Evolutionary conservation across 2,329 filamentous ascomycete species (phyloP).

Genomic region (Talaromyces sp.): DNA sequence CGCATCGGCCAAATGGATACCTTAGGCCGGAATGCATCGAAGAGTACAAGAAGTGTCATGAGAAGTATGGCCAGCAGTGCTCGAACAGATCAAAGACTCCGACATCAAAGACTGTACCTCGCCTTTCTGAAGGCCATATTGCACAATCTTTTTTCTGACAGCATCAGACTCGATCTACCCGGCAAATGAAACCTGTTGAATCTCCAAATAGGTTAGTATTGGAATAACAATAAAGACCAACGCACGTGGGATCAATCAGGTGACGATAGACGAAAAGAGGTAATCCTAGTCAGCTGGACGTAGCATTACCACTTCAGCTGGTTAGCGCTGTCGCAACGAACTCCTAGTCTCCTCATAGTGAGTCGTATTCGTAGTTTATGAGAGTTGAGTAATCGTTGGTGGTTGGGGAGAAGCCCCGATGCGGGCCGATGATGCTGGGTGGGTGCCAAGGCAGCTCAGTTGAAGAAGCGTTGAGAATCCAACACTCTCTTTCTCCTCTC

Average conservation of each 20-base stretch:
- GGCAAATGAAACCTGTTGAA: neutral
- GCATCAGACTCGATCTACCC: slow-evolving; percentile 54
- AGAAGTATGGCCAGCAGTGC: slow-evolving; percentile 70
- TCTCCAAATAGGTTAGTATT: no score
- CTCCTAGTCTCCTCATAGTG: neutral
- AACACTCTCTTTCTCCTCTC: neutral
- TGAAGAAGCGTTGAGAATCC: slow-evolving; percentile 15
- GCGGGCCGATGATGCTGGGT: slow-evolving; percentile 15
- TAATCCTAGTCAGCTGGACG: neutral
- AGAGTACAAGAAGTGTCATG: slow-evolving; percentile 69
- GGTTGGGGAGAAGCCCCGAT: slow-evolving; percentile 11
- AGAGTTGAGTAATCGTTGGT: neutral
- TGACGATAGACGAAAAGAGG: neutral
- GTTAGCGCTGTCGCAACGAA: neutral
- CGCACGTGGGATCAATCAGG: neutral
- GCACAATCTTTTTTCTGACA: neutral
- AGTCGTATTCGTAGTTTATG: neutral
- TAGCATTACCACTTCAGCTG: neutral
- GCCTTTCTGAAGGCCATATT: neutral
- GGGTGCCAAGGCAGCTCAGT: neutral
- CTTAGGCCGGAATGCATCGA: slow-evolving; percentile 62
- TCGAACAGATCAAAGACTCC: slow-evolving; percentile 68
- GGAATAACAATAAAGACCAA: neutral
- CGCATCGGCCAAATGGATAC: slow-evolving; percentile 67
- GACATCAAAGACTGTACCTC: slow-evolving; percentile 65